A percentile compares a stretch with the other conserved stretches of the same genome.
Conservation (phyloP, 2,329 filamentous ascomycete genomes). For the Trichothecium sympodiale region DNA sequence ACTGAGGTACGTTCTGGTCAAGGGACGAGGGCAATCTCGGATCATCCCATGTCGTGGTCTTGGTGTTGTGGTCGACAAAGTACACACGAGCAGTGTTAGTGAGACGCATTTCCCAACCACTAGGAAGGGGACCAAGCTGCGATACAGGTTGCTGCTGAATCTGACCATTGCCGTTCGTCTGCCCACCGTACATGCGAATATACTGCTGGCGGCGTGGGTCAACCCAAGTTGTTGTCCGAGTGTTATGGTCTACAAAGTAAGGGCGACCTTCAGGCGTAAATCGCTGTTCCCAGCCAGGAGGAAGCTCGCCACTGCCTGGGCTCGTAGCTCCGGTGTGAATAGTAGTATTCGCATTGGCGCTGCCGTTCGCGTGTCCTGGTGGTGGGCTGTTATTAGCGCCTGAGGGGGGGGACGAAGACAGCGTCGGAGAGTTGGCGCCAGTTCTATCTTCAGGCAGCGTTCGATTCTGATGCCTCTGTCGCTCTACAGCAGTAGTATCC, state of each 20-base stretch:
- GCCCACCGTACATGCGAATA: conserved; percentile 90
- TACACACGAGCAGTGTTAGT: conserved; percentile 97
- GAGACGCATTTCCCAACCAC: conserved; percentile 98
- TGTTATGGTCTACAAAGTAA: conserved; percentile 98
- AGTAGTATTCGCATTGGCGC: conserved; percentile 44
- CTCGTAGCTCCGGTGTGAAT: conserved; percentile 91
- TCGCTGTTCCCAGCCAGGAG: conserved; percentile 91
- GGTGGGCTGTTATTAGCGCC: conserved; percentile 15
- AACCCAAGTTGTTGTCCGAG: conserved; percentile 95
- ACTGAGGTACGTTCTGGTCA: conserved; percentile 97
- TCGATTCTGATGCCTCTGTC: conserved; percentile 86
- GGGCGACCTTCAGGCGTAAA: conserved; percentile 89
- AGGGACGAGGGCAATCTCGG: conserved; percentile 88
- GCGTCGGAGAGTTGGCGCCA: conserved; percentile 79
- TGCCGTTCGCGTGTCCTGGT: conserved; percentile 15
- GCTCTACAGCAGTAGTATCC: conserved; percentile 87
- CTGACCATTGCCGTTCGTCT: conserved; percentile 71
- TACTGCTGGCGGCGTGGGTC: conserved; percentile 96
- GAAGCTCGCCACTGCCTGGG: conserved; percentile 87
- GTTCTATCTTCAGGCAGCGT: conserved; percentile 94
- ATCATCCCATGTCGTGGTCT: conserved; percentile 99
- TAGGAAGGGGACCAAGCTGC: conserved; percentile 86
- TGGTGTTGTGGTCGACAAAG: conserved; percentile 99
- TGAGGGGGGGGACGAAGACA: conserved; percentile 37
- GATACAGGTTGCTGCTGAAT: conserved; percentile 98